These are phyloP conservation scores for Bruguiera gymnorhiza DNA, from an alignment of 345 rosid genomes.

Conservation along the genomic window DNA sequence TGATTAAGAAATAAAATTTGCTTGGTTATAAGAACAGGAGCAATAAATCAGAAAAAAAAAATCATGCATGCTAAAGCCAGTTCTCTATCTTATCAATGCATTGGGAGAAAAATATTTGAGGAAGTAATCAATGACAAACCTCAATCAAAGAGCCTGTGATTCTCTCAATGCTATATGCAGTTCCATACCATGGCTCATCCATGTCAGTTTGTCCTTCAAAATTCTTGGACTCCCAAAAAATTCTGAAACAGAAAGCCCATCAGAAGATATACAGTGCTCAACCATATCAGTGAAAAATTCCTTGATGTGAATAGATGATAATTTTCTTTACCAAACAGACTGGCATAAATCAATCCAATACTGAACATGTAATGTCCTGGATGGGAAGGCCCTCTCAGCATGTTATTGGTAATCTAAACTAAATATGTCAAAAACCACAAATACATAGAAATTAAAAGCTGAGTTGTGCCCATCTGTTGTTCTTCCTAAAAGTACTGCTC, in stretches of 20 bases:
- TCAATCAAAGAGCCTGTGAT: conserved; percentile 49
- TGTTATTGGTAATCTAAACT: too few relatives aligned
- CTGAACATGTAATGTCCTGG: too few relatives aligned
- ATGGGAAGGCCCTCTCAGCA: too few relatives aligned
- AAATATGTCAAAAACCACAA: too few relatives aligned
- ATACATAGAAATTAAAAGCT: too few relatives aligned
- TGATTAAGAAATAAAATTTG: too few relatives aligned
- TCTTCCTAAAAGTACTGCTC: too few relatives aligned
- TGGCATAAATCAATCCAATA: not conserved
- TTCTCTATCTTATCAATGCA: too few relatives aligned
- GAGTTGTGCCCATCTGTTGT: too few relatives aligned
- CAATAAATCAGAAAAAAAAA: not conserved
- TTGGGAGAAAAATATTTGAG: too few relatives aligned
- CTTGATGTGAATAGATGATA: too few relatives aligned
- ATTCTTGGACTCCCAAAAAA: conserved; percentile 87
- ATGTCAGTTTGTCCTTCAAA: conserved; percentile 75
- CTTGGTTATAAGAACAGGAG: not conserved
- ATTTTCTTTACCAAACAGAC: not conserved
- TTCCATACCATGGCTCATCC: conserved; percentile 92
- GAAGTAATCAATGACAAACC: conserved; percentile 34
- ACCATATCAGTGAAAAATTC: not conserved
- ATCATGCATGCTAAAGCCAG: too few relatives aligned
- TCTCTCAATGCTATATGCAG: conserved; percentile 70
- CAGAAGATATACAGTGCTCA: conserved; percentile 9
- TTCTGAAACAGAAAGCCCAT: conserved; percentile 43